phyloP scores from a whole-genome alignment of 306 rosid genomes.

The Arachis stenosperma region DNA sequence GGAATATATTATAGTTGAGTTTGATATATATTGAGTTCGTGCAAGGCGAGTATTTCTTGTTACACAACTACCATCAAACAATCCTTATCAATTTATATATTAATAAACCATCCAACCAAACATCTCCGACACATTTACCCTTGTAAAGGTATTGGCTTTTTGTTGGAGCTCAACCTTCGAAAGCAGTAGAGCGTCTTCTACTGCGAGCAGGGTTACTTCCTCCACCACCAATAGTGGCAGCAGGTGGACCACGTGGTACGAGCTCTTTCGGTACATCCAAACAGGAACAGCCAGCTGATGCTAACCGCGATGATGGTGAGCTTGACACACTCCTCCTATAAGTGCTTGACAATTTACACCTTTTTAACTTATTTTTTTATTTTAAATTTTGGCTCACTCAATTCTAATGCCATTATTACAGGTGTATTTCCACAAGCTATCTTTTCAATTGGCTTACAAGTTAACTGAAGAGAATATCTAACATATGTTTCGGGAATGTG shows the following conservation, averaged over 20 bases:
- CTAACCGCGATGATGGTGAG: constrained; percentile 41
- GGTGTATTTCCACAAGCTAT: constrained; percentile 50
- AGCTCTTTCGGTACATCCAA: constrained; percentile 46
- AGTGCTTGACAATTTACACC: too few species aligned
- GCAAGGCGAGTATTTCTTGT: constrained; percentile 7
- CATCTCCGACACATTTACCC: constrained; percentile 1
- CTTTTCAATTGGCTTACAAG: constrained; percentile 49
- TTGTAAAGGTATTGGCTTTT: constrained; percentile 86
- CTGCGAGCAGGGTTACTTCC: constrained; percentile 72
- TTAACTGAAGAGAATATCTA: constrained; percentile 38
- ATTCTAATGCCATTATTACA: constrained; percentile 6
- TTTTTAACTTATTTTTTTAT: too few species aligned
- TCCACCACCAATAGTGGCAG: constrained; percentile 69
- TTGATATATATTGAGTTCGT: too few species aligned
- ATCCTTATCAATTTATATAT: neutral
- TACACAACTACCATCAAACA: constrained; percentile 1
- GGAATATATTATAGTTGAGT: too few species aligned
- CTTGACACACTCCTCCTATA: constrained; percentile 24
- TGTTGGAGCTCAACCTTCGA: constrained; percentile 95
- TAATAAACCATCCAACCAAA: neutral
- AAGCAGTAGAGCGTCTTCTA: constrained; percentile 71
- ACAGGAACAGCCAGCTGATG: constrained; percentile 48
- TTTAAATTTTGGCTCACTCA: too few species aligned
- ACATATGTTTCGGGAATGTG: constrained; percentile 31
- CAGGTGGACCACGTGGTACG: constrained; percentile 61